Conservation (phyloP, 306 rosid genomes). For the Trichosanthes cucumerina region DNA sequence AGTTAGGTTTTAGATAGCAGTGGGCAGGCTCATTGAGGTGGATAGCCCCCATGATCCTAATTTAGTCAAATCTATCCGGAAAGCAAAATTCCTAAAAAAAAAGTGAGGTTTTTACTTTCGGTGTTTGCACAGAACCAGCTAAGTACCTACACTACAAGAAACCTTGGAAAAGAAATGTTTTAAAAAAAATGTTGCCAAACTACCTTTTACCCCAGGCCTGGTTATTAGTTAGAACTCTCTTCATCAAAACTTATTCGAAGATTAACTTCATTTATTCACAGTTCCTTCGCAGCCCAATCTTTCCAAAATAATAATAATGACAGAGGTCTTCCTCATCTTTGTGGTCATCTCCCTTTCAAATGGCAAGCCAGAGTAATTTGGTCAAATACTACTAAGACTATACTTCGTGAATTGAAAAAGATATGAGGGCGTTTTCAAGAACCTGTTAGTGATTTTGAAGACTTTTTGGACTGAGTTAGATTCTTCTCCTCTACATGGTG, state of each 20-base stretch:
- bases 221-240: neutral
- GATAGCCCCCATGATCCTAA: neutral
- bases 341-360: neutral
- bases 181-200: neutral
- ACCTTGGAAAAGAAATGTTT: too few species aligned
- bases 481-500: too few species aligned
- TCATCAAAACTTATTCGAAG: neutral
- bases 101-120: neutral
- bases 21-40: neutral
- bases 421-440: too few species aligned
- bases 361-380: neutral
- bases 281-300: neutral
- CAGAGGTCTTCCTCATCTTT: neutral
- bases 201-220: neutral
- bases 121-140: too few species aligned
- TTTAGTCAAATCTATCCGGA: neutral
- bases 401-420: too few species aligned
- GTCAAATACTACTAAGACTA: neutral
- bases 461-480: too few species aligned
- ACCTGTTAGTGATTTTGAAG: too few species aligned
- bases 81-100: neutral
- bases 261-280: neutral
- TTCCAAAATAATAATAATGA: too few species aligned
- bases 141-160: too few species aligned
- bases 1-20: neutral